Evolutionary conservation across 176 grass and related monocot genomes (phyloP).

Genomic region (Secale cereale): DNA sequence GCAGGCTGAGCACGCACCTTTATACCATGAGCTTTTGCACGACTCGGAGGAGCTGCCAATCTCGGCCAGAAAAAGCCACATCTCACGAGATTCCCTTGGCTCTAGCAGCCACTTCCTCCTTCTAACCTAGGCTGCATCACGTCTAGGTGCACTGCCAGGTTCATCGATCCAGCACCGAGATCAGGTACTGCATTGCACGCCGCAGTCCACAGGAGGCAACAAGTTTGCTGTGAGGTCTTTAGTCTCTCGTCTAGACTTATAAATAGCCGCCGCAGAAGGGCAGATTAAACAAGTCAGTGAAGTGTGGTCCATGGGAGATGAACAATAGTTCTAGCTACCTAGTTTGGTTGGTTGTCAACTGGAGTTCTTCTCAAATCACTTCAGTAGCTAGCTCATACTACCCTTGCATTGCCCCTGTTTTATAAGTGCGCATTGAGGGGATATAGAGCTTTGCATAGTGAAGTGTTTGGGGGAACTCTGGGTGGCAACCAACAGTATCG

Average conservation of each 20-base stretch:
- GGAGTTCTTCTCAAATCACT: conserved; percentile 43
- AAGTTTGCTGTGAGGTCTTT: not conserved
- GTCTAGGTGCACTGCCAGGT: conserved; percentile 42
- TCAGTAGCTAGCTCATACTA: conserved; percentile 18
- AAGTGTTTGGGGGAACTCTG: conserved; percentile 52
- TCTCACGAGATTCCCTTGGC: conserved; percentile 25
- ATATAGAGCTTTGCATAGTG: not conserved
- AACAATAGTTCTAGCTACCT: not conserved
- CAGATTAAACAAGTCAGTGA: conserved; percentile 21
- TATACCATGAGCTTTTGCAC: conserved; percentile 19
- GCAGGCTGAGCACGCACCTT: not conserved
- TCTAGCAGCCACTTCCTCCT: not conserved
- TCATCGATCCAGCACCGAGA: not conserved
- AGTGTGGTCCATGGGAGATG: conserved; percentile 14
- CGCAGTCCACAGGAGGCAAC: conserved; percentile 7
- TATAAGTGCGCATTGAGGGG: not conserved
- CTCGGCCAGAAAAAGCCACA: conserved; percentile 12
- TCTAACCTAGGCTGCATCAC: conserved; percentile 45
- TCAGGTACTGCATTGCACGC: not conserved
- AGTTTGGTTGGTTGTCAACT: conserved; percentile 36
- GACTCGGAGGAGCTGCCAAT: conserved; percentile 20
- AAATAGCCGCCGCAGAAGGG: conserved; percentile 36
- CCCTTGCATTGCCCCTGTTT: not conserved
- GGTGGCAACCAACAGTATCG: not conserved
- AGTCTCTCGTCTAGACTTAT: conserved; percentile 40